A percentile compares a stretch with the other conserved stretches of the same genome.
phyloP scores from a whole-genome alignment of 75 land plant genomes.

The Sequoiadendron giganteum region DNA sequence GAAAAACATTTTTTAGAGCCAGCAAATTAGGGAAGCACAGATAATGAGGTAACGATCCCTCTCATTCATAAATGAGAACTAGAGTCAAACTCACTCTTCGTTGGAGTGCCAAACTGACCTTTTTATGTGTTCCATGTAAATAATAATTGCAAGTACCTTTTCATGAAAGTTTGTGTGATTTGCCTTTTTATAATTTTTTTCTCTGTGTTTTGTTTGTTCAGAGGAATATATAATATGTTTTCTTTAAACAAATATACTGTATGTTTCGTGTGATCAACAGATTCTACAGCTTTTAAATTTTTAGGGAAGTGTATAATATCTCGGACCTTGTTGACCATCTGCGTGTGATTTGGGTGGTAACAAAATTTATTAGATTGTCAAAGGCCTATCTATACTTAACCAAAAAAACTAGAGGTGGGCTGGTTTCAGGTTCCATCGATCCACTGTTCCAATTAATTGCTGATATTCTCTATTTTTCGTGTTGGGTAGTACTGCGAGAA shows the following conservation, averaged over 20 bases:
- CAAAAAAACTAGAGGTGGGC: neutral
- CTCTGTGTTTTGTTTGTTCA: neutral
- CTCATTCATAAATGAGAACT: neutral
- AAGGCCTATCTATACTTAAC: neutral
- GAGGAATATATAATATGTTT: neutral
- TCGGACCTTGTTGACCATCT: neutral
- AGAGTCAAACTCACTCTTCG: slow-evolving; percentile 5
- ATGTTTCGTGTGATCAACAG: neutral
- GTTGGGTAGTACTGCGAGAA: too few species aligned
- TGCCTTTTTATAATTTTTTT: neutral
- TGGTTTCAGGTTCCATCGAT: neutral
- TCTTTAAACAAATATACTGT: neutral
- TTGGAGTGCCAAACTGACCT: neutral
- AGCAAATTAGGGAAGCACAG: neutral
- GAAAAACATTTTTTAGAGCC: neutral
- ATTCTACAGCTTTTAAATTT: neutral
- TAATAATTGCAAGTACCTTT: slow-evolving; percentile 4
- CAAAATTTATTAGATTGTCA: neutral
- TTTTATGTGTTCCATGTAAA: slow-evolving; percentile 1
- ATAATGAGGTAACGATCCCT: slow-evolving; percentile 8
- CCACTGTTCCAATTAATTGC: neutral
- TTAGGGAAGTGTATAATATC: neutral
- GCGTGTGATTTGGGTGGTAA: neutral
- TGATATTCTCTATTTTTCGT: neutral
- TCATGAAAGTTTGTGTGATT: slow-evolving; percentile 7